Evolutionary conservation across 352 stramenopile genomes (phyloP).

Genomic region (Blastocystis sp.): DNA sequence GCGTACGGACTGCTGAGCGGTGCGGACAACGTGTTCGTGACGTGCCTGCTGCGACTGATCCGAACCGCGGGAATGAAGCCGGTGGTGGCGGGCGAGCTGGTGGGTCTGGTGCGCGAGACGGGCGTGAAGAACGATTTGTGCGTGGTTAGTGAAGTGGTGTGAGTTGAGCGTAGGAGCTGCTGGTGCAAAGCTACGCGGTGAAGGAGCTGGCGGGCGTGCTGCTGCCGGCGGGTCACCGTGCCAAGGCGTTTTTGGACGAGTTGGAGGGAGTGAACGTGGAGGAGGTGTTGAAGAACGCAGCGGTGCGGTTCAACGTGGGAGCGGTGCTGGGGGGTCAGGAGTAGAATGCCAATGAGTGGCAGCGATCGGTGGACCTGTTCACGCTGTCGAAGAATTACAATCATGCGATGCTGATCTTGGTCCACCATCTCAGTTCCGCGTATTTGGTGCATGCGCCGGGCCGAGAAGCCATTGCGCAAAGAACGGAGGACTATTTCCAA

Average conservation of each 20-base stretch:
- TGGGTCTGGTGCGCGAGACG: background rate
- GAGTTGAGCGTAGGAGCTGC: background rate
- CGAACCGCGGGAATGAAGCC: background rate
- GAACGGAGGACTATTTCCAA: too few relatives aligned
- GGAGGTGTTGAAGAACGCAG: conserved; percentile 9
- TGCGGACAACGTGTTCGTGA: conserved; percentile 7
- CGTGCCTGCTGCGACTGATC: background rate
- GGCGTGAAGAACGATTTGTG: background rate
- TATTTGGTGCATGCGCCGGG: too few relatives aligned
- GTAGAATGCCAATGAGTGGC: conserved; percentile 57
- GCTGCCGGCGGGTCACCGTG: background rate
- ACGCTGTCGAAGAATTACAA: conserved; percentile 38
- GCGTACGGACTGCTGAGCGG: background rate
- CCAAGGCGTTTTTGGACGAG: background rate
- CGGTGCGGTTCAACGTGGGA: conserved; percentile 12
- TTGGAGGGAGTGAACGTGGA: background rate
- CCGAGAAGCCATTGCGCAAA: too few relatives aligned
- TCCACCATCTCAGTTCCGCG: too few relatives aligned
- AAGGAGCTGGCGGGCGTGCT: conserved; percentile 4
- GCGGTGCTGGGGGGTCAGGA: background rate
- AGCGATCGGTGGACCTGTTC: conserved; percentile 18
- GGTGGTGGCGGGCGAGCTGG: background rate
- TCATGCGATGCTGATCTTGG: background rate
- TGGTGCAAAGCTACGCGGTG: background rate
- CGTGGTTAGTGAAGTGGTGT: background rate